Conservation (phyloP, 2,329 filamentous ascomycete genomes). For the Xylaria sp. region DNA sequence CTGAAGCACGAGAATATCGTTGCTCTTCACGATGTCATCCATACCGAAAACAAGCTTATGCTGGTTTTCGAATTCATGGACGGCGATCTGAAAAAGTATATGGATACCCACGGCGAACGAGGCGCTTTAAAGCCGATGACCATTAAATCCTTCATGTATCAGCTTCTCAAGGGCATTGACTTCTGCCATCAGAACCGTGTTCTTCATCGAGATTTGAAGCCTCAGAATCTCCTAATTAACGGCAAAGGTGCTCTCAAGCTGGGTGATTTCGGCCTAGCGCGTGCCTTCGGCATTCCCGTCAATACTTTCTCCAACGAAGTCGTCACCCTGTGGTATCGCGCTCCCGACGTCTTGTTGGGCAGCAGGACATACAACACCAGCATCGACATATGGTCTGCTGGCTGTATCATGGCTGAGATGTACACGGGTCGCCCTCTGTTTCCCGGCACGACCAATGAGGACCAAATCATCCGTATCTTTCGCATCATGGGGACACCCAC, state of each 20-base stretch:
- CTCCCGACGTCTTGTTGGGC: conserved; percentile 92
- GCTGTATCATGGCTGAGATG: conserved; percentile 99
- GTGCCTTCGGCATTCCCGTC: conserved; percentile 95
- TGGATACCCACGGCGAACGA: conserved; percentile 91
- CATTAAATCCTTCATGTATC: conserved; percentile 99
- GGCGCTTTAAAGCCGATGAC: conserved; percentile 88
- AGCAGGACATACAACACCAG: conserved; percentile 98
- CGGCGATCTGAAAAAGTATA: conserved; percentile 97
- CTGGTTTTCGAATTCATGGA: conserved; percentile 99
- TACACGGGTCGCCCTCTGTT: conserved; percentile 96
- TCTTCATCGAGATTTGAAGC: conserved; percentile 93
- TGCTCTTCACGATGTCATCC: conserved; percentile 96
- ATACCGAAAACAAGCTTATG: conserved; percentile 99
- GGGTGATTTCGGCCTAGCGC: conserved; percentile 91
- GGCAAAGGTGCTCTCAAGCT: conserved; percentile 89
- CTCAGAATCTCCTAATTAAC: conserved; percentile 96
- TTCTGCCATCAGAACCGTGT: conserved; percentile 99
- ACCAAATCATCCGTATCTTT: conserved; percentile 97
- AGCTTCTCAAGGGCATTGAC: conserved; percentile 92
- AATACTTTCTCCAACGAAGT: conserved; percentile 99
- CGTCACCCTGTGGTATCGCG: conserved; percentile 96
- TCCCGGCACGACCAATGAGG: conserved; percentile 97
- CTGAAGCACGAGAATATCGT: conserved; percentile 99
- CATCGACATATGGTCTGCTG: conserved; percentile 99
- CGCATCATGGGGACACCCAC: conserved; percentile 97